phyloP scores from a whole-genome alignment of 495 filamentous ascomycete species.

The Neurospora sp. region DNA sequence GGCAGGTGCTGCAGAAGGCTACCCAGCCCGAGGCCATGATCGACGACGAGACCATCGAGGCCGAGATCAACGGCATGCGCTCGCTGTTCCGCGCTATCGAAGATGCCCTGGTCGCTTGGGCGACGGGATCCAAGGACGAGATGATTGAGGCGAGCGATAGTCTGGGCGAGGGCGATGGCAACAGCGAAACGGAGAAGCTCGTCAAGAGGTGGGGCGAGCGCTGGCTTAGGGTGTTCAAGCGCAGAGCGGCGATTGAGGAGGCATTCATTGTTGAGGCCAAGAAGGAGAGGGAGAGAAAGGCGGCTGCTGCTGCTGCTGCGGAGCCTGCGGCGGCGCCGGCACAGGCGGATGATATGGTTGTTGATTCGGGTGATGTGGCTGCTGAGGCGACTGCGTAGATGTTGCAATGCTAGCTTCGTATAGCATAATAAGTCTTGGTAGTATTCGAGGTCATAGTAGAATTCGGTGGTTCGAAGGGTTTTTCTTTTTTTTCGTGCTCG shows the following conservation, averaged over 20 bases:
- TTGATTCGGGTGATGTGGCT: neutral
- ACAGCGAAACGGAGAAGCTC: conserved; percentile 47
- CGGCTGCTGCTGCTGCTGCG: conserved; percentile 1
- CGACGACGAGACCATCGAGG: conserved; percentile 43
- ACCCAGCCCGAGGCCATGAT: conserved; percentile 26
- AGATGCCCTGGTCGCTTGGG: conserved; percentile 65
- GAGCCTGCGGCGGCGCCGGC: neutral
- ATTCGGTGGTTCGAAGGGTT: neutral
- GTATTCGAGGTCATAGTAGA: neutral
- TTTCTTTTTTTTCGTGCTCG: neutral
- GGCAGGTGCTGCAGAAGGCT: conserved; percentile 61
- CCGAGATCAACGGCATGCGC: conserved; percentile 62
- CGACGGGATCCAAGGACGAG: conserved; percentile 61
- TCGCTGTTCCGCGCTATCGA: conserved; percentile 72
- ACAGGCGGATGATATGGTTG: neutral
- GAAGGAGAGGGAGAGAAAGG: conserved; percentile 17
- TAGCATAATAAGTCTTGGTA: neutral
- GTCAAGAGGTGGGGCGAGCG: conserved; percentile 72
- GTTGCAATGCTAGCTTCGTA: neutral
- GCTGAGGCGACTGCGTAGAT: neutral
- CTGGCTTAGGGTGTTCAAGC: conserved; percentile 76
- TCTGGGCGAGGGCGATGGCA: conserved; percentile 38
- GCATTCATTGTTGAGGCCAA: conserved; percentile 38
- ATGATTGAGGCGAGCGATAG: conserved; percentile 43
- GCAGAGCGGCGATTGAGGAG: conserved; percentile 80